These are phyloP conservation scores for Alternaria postmessia DNA, from an alignment of 2,329 filamentous ascomycete species.

Conservation along the genomic window DNA sequence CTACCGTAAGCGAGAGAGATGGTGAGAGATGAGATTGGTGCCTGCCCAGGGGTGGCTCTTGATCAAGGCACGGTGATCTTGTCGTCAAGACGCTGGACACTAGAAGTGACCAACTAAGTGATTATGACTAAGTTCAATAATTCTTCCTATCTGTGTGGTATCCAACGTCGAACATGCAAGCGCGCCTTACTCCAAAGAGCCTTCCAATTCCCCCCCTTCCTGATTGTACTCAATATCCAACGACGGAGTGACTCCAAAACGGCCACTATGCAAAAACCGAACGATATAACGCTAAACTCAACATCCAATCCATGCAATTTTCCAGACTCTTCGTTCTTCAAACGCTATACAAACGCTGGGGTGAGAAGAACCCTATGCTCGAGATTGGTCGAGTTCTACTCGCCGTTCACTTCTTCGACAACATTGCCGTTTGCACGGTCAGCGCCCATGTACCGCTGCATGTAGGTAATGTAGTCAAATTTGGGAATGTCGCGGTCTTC, in stretches of 20 bases:
- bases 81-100: background rate
- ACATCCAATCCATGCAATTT: background rate
- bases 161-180: constrained; percentile 6
- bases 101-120: background rate
- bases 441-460: constrained; percentile 72
- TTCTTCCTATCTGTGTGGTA: constrained; percentile 10
- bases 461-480: constrained; percentile 96
- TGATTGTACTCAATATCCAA: constrained; percentile 2
- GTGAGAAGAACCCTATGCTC: constrained; percentile 23
- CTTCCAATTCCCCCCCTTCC: background rate
- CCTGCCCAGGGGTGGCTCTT: background rate
- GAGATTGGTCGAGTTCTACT: constrained; percentile 24
- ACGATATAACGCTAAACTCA: constrained; percentile 3
- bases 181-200: constrained; percentile 7
- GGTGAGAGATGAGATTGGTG: background rate
- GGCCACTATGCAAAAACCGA: constrained; percentile 15
- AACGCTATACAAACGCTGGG: constrained; percentile 25
- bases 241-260: constrained; percentile 5
- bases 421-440: constrained; percentile 32
- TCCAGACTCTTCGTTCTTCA: constrained; percentile 1
- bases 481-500: constrained; percentile 85
- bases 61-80: background rate
- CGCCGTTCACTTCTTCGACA: constrained; percentile 32
- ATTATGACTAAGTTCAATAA: background rate
- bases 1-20: background rate